These are phyloP conservation scores for Mimosa pudica DNA, from an alignment of 306 rosid genomes.

Conservation along the genomic window DNA sequence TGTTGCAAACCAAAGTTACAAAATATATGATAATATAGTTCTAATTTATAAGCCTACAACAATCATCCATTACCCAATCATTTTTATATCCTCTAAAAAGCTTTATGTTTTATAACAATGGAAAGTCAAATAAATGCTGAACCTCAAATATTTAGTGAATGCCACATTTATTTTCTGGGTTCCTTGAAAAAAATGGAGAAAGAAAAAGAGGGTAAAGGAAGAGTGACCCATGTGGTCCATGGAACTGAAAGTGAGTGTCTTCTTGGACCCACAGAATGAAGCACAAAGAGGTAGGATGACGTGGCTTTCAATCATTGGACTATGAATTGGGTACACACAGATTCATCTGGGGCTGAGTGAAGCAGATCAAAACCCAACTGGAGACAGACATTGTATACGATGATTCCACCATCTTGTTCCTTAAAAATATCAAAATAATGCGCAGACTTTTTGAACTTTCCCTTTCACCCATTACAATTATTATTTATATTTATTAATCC, in stretches of 20 bases:
- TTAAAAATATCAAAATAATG: slow-evolving; percentile 33
- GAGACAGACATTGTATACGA: slow-evolving; percentile 2
- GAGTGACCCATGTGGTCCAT: neutral
- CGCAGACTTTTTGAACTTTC: slow-evolving; percentile 17
- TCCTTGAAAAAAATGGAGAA: neutral
- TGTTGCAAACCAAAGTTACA: too few species aligned
- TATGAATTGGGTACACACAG: neutral
- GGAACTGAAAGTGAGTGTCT: neutral
- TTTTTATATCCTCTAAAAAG: neutral
- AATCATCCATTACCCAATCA: neutral
- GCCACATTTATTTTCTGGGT: neutral
- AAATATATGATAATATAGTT: neutral
- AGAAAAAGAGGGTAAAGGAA: neutral
- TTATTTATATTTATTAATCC: neutral
- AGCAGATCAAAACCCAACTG: slow-evolving; percentile 14
- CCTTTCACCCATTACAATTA: neutral
- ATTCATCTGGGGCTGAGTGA: neutral
- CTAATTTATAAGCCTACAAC: neutral
- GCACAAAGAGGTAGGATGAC: slow-evolving; percentile 5
- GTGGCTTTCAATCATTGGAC: slow-evolving; percentile 28
- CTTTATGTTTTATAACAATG: neutral
- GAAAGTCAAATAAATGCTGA: neutral
- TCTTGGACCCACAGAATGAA: neutral
- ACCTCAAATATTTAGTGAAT: neutral
- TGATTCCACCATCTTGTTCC: slow-evolving; percentile 13